phyloP scores from a whole-genome alignment of 148 eudicot genomes.

The Dysphania ambrosioides region DNA sequence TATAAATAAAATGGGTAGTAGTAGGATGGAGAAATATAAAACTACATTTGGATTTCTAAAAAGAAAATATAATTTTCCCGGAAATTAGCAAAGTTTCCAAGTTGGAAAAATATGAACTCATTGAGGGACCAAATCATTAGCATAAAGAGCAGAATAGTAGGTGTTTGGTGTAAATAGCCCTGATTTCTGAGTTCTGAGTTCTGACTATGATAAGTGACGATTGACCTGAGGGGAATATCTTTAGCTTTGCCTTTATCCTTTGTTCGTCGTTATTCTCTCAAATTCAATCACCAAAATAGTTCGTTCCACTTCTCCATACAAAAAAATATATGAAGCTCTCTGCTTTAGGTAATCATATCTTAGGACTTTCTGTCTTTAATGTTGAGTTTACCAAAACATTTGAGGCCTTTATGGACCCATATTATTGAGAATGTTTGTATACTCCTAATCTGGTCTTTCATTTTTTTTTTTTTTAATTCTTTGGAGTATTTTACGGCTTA shows the following conservation, averaged over 20 bases:
- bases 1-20: no score
- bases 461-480: no score
- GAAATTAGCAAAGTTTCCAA: constrained; percentile 5
- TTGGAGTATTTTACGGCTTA: no score
- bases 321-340: constrained; percentile 10
- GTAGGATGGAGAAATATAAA: no score
- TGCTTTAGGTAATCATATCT: constrained; percentile 23
- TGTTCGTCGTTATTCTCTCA: constrained; percentile 20
- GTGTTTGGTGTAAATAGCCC: background rate
- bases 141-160: constrained; percentile 7
- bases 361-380: constrained; percentile 17
- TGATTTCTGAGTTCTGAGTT: constrained; percentile 4
- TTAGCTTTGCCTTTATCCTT: constrained; percentile 12
- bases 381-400: background rate
- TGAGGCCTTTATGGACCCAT: background rate
- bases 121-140: constrained; percentile 26
- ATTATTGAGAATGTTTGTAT: background rate
- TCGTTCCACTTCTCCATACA: constrained; percentile 11
- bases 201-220: constrained; percentile 6
- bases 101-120: background rate
- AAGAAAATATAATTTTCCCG: no score
- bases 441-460: background rate
- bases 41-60: no score
- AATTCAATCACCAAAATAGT: constrained; percentile 19
- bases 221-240: constrained; percentile 11